These are phyloP conservation scores for Penicillium crystallinum DNA, from an alignment of 495 filamentous ascomycete species.

Conservation along the genomic window DNA sequence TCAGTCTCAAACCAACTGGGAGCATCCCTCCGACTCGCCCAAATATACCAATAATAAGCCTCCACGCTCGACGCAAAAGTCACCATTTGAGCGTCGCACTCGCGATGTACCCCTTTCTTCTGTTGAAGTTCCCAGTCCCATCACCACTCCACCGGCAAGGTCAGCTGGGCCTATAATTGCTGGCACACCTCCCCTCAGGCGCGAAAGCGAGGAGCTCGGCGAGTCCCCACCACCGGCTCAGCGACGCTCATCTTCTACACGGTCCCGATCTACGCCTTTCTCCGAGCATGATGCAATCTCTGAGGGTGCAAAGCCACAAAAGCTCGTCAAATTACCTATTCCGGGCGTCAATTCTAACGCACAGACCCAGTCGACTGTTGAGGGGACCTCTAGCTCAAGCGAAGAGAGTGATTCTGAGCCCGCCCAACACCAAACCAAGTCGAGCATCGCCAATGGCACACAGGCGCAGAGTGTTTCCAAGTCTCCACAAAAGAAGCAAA, in stretches of 20 bases:
- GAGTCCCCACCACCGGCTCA: conserved; percentile 14
- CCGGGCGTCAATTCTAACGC: background rate
- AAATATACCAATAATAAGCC: background rate
- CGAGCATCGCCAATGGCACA: background rate
- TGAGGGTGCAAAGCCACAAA: background rate
- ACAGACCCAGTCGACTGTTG: background rate
- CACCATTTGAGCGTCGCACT: background rate
- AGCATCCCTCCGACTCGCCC: background rate
- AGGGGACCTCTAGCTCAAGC: background rate
- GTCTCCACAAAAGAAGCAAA: background rate
- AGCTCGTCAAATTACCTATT: background rate
- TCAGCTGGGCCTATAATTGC: background rate
- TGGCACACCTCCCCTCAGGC: conserved; percentile 2
- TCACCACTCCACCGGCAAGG: background rate
- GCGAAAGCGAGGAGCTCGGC: conserved; percentile 27
- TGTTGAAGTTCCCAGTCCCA: conserved; percentile 10
- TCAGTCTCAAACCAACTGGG: background rate
- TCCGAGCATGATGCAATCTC: background rate
- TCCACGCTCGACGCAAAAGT: background rate
- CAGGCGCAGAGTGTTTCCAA: background rate
- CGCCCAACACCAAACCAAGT: background rate
- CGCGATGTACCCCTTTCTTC: conserved; percentile 22
- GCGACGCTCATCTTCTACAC: background rate
- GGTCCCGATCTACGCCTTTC: background rate
- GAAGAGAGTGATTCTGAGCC: background rate